Evolutionary conservation across 139 green algal genomes (phyloP).

Genomic region (Coccomyxa sp.): DNA sequence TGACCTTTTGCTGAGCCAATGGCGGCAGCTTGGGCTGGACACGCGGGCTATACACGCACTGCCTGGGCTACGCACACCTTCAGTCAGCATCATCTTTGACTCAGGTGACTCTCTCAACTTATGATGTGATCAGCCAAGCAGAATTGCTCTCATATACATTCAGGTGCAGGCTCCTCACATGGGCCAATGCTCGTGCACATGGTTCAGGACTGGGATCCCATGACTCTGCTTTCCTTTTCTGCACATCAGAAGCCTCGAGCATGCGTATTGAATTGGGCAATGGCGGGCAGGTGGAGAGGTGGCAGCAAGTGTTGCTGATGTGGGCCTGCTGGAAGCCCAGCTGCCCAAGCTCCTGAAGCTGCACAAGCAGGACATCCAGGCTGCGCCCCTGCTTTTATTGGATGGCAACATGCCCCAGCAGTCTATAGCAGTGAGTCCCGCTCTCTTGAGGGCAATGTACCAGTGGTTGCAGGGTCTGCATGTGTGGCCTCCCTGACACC

Average conservation of each 20-base stretch:
- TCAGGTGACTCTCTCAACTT: background rate
- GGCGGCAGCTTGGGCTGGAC: slow-evolving; percentile 4
- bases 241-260: background rate
- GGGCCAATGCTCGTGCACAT: no score
- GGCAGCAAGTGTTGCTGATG: slow-evolving; percentile 57
- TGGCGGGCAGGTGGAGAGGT: slow-evolving; percentile 47
- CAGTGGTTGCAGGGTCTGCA: no score
- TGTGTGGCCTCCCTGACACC: no score
- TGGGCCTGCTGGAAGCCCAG: slow-evolving; percentile 40
- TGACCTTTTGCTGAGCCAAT: slow-evolving; percentile 27
- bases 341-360: slow-evolving; percentile 26
- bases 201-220: no score
- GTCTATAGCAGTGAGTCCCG: no score
- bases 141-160: no score
- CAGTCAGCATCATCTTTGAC: slow-evolving; percentile 9
- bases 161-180: no score
- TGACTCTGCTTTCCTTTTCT: no score
- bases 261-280: slow-evolving; percentile 14
- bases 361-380: background rate
- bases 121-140: no score
- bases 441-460: no score
- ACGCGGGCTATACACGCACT: background rate
- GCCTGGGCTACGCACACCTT: background rate
- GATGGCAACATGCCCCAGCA: slow-evolving; percentile 53
- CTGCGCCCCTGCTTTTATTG: slow-evolving; percentile 40